These are phyloP conservation scores for Candida andamanensis DNA, from an alignment of 805 yeast species.

Conservation along the genomic window DNA sequence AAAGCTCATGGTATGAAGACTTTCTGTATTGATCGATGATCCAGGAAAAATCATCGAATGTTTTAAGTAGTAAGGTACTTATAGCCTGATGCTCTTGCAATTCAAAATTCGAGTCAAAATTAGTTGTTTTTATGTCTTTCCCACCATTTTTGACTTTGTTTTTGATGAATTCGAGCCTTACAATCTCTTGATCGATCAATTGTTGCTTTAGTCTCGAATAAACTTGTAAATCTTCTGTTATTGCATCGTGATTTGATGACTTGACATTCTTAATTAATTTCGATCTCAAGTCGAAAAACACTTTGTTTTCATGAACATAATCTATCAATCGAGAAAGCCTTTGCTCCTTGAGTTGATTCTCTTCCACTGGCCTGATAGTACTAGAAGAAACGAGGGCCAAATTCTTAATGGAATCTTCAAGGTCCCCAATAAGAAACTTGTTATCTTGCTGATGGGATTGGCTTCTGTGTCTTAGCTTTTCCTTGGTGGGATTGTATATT, in stretches of 20 bases:
- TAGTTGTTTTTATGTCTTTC: constrained; percentile 8
- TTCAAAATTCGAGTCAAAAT: constrained; percentile 6
- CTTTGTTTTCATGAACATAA: constrained; percentile 25
- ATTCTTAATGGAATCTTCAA: constrained; percentile 36
- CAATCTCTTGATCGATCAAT: constrained; percentile 8
- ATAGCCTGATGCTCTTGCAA: constrained; percentile 10
- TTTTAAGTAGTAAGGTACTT: constrained; percentile 25
- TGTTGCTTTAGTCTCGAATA: constrained; percentile 15
- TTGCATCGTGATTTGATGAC: constrained; percentile 28
- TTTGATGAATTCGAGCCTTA: constrained; percentile 8
- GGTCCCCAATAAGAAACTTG: constrained; percentile 21
- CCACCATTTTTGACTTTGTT: constrained; percentile 8
- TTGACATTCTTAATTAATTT: constrained; percentile 23
- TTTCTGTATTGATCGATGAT: constrained; percentile 31
- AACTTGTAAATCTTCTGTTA: constrained; percentile 30
- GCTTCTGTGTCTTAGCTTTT: constrained; percentile 10
- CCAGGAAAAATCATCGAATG: constrained; percentile 27
- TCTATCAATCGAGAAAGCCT: constrained; percentile 32
- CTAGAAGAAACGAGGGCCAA: constrained; percentile 31
- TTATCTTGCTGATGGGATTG: constrained; percentile 13
- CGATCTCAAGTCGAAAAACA: constrained; percentile 34
- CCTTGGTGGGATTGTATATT: constrained; percentile 32
- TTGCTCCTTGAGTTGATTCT: constrained; percentile 29
- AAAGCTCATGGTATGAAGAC: constrained; percentile 30
- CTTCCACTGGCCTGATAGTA: constrained; percentile 38